phyloP scores from a whole-genome alignment of 2,329 filamentous ascomycete genomes.

The Trichoderma sp. region DNA sequence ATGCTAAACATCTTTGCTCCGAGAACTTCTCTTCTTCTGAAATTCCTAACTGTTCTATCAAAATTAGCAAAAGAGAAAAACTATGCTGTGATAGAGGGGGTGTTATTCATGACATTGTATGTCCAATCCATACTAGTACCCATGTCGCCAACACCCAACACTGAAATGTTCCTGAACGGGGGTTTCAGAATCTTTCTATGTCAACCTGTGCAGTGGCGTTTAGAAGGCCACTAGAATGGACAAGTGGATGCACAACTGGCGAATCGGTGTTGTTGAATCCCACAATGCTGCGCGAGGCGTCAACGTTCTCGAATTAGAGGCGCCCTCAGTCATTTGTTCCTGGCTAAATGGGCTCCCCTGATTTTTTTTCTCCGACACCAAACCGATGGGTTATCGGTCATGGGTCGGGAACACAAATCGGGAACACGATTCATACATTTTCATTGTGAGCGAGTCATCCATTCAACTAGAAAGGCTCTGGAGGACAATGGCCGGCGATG shows the following conservation, averaged over 20 bases:
- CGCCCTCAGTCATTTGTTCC: slow-evolving; percentile 4
- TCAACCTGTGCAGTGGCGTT: not conserved
- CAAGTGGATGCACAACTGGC: not conserved
- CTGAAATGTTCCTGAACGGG: not conserved
- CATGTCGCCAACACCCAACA: not conserved
- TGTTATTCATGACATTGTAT: not conserved
- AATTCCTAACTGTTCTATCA: not conserved
- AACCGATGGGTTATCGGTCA: not conserved
- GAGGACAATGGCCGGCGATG: not conserved
- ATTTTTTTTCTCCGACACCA: not conserved
- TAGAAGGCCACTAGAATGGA: slow-evolving; percentile 9
- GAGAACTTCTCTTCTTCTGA: not conserved
- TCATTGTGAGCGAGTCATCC: slow-evolving; percentile 9
- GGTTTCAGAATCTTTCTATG: not conserved
- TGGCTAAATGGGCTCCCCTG: not conserved
- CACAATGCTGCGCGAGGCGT: not conserved
- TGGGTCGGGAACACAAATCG: not conserved
- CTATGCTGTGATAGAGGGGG: not conserved
- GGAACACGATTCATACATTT: not conserved
- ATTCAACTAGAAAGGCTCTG: not conserved
- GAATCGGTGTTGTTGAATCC: not conserved
- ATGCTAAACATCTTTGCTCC: not conserved
- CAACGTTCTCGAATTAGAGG: slow-evolving; percentile 8
- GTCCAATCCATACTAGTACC: not conserved
- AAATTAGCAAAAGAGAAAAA: not conserved